These are phyloP conservation scores for Naganishia friedmannii DNA, from an alignment of 768 basidiomycete species.

Conservation along the genomic window DNA sequence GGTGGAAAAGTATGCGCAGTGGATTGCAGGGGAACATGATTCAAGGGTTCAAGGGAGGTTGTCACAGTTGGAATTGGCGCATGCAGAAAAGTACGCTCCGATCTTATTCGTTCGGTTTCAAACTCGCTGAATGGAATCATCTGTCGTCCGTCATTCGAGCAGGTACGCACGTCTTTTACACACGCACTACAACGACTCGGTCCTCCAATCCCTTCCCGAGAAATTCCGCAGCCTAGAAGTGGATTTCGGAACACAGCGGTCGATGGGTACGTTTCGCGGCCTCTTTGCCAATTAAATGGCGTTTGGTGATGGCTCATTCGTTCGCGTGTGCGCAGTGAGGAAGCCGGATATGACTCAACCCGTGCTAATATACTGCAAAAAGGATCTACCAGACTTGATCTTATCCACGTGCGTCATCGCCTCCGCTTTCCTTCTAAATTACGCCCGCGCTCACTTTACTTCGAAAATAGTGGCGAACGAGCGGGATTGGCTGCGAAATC, in stretches of 20 bases:
- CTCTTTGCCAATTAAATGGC: too few relatives aligned
- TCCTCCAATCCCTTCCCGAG: conserved; percentile 76
- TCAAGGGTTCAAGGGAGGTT: conserved; percentile 70
- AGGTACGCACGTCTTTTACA: conserved; percentile 77
- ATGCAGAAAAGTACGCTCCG: conserved; percentile 67
- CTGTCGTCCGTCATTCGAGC: background rate
- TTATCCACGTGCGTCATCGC: conserved; percentile 52
- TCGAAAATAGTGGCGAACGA: conserved; percentile 61
- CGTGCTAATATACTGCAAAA: conserved; percentile 76
- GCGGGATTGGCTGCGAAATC: conserved; percentile 75
- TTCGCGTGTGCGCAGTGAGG: conserved; percentile 67
- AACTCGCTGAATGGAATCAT: background rate
- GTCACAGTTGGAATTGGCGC: conserved; percentile 73
- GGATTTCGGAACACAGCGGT: conserved; percentile 74
- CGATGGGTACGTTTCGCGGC: conserved; percentile 53
- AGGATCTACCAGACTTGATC: conserved; percentile 58
- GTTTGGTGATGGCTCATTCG: too few relatives aligned
- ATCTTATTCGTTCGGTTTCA: background rate
- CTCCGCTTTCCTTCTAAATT: background rate
- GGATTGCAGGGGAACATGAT: conserved; percentile 62
- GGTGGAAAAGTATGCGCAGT: conserved; percentile 83
- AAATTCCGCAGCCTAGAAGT: conserved; percentile 70
- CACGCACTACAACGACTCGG: conserved; percentile 72
- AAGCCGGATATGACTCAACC: conserved; percentile 72
- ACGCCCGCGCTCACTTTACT: background rate